Base-by-base conservation (phyloP, 768 basidiomycete genomes). In the Russula emetica region DNA sequence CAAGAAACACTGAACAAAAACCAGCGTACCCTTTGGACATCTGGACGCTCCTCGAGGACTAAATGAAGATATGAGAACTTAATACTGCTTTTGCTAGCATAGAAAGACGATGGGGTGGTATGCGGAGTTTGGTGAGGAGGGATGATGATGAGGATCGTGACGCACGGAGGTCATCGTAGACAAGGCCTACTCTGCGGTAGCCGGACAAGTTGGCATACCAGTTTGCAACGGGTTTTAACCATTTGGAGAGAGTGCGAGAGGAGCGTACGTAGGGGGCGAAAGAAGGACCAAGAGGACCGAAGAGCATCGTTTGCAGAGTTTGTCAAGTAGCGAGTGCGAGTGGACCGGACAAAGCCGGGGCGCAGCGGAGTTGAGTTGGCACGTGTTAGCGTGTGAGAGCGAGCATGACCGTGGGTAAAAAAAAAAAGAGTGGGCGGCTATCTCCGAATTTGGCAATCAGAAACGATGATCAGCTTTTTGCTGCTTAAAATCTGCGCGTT, bases 111-210 rank as follows among this genome's bases (percentile, higher is more conserved):
- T 13, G 57, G 67, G 58, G 18, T 14, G 28, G 47, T 11, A 53
- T 22, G 22, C 59, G 59, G 63, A 56, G 63, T 56, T 65, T 47
- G 55, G 38, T 34, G 30, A 18, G 42, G 61, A 32, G 32, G 26
- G 30, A n/a, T n/a, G 52, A n/a, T n/a, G n/a, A 34, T n/a, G 47
- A 9, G 38, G n/a, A 16, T 58, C 20, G 49, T n/a, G 6, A 83
- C 92, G 75, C 69, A 94, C 92, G 79, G 72, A 99, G 84, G 82
- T 99, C 96, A 75, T 99, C 96, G 74, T 97, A 95, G 72, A 83
- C 85, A 77, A 98, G 84, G 69, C 96, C 96, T 71, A 91, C 81
- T 71, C 86, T 81, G 69, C 96, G 84, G 81, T 94, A 91, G 45
- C 95, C 94, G 44, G 87, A 75, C 59, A 87, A 77, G 73, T 88